Evolutionary conservation across 2,329 filamentous ascomycete species (phyloP).

Genomic region (Paraphaeosphaeria sporulosa): DNA sequence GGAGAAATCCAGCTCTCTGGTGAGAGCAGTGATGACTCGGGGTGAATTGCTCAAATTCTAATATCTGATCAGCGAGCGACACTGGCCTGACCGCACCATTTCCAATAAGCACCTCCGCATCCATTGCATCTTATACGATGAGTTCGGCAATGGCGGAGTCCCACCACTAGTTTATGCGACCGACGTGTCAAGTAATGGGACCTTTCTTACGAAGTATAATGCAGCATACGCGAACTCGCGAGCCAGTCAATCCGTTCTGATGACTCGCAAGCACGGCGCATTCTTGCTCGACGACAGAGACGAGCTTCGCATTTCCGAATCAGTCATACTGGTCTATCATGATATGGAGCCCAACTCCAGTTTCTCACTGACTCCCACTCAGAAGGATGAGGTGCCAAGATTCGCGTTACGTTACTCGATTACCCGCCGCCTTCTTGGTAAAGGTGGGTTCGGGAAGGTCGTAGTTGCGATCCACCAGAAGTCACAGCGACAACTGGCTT

Average conservation of each 20-base stretch:
- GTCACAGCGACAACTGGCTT: conserved; percentile 69
- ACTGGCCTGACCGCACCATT: conserved; percentile 47
- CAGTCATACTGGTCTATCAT: conserved; percentile 38
- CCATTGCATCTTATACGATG: conserved; percentile 57
- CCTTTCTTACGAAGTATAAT: conserved; percentile 44
- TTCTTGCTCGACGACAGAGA: conserved; percentile 56
- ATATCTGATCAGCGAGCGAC: conserved; percentile 33
- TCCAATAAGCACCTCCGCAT: conserved; percentile 57
- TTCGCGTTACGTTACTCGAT: conserved; percentile 61
- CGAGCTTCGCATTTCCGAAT: conserved; percentile 45
- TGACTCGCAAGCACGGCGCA: conserved; percentile 41
- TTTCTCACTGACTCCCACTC: conserved; percentile 26
- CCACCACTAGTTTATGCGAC: conserved; percentile 57
- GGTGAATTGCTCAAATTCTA: conserved; percentile 23
- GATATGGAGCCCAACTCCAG: conserved; percentile 17
- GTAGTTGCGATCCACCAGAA: conserved; percentile 61
- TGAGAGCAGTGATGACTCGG: conserved; percentile 25
- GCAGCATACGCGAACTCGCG: conserved; percentile 29
- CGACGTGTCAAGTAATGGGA: conserved; percentile 55
- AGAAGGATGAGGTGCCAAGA: conserved; percentile 48
- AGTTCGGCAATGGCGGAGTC: conserved; percentile 39
- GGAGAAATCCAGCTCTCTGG: conserved; percentile 44
- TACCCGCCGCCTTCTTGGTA: conserved; percentile 60
- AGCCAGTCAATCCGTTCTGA: conserved; percentile 34
- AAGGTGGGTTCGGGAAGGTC: conserved; percentile 62